Percentiles rank a stretch among this genome's conserved stretches.
phyloP scores from a whole-genome alignment of 2,329 filamentous ascomycete genomes.

The Eutypella sp. region DNA sequence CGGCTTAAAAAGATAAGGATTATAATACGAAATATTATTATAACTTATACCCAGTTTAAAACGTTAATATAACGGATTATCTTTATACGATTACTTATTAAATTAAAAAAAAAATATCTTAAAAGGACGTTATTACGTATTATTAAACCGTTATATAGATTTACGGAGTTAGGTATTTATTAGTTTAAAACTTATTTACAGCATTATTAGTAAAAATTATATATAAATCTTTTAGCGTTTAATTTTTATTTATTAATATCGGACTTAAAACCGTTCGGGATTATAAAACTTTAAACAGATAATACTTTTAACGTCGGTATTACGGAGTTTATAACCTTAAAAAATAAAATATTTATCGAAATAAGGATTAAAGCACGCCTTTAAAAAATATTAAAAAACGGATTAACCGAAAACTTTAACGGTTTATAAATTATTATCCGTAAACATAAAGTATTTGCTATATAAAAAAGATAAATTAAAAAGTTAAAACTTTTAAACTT shows the following conservation, averaged over 20 bases:
- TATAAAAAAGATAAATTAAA: neutral
- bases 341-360: neutral
- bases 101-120: no score
- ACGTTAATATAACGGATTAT: no score
- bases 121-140: neutral
- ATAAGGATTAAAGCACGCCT: neutral
- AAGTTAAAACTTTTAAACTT: neutral
- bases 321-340: neutral
- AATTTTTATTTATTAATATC: no score
- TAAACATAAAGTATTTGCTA: neutral
- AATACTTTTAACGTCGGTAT: neutral
- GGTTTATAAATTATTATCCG: neutral
- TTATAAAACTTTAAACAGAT: no score
- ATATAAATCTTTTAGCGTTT: no score
- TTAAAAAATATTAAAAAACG: no score
- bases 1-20: neutral
- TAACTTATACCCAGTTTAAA: no score
- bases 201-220: no score
- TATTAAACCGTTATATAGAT: neutral
- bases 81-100: no score
- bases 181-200: neutral
- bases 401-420: no score
- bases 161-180: neutral
- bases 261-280: no score
- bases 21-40: neutral